A percentile compares a stretch with the other conserved stretches of the same genome.
phyloP scores from a whole-genome alignment of 2,329 filamentous ascomycete species.

The Rhexocercosporidium sp. region DNA sequence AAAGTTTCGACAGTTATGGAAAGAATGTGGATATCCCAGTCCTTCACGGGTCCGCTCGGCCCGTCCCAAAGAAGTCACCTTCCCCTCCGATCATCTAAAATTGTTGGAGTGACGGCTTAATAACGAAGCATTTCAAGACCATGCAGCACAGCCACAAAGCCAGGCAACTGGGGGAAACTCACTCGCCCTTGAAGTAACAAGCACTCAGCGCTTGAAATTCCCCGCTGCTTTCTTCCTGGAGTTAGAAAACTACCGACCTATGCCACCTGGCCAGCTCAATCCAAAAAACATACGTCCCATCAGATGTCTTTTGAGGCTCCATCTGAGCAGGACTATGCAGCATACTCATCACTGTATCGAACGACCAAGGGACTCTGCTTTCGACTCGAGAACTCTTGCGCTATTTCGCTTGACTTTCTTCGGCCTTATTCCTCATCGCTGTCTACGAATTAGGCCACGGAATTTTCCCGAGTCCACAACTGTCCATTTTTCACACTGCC shows the following conservation, averaged over 20 bases:
- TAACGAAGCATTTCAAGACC: neutral
- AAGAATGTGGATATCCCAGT: neutral
- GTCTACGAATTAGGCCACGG: neutral
- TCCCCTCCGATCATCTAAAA: neutral
- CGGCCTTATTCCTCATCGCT: neutral
- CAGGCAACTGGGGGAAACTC: neutral
- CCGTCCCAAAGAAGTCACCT: neutral
- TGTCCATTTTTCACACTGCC: constrained; percentile 4
- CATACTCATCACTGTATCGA: neutral
- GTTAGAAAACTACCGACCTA: neutral
- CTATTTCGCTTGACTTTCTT: neutral
- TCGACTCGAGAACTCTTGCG: neutral
- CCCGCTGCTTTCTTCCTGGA: neutral
- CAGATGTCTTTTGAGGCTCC: neutral
- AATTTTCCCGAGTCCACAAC: neutral
- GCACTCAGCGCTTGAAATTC: neutral
- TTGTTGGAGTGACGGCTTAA: neutral
- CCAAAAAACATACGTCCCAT: neutral
- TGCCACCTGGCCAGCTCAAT: neutral
- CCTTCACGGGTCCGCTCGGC: neutral
- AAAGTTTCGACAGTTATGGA: neutral
- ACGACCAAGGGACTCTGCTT: neutral
- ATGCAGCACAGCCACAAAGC: neutral
- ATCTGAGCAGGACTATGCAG: neutral
- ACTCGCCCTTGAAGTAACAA: neutral